Conservation (phyloP, 225 moss, liverwort and hornwort genomes). For the Thuidium tamariscinum region DNA sequence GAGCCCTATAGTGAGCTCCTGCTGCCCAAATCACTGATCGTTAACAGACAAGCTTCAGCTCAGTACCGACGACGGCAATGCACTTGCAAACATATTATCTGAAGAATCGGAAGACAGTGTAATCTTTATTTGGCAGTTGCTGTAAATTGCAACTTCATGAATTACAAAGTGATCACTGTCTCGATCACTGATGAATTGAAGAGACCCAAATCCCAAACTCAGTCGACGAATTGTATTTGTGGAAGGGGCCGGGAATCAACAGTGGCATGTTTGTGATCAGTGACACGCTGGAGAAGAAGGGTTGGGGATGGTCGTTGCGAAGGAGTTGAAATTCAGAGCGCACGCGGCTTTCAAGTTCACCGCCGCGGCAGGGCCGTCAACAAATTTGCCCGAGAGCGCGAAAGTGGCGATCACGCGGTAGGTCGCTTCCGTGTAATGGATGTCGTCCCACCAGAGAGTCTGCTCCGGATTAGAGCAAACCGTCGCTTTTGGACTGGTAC, state of each 20-base stretch:
- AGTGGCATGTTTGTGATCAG: background rate
- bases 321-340: background rate
- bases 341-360: slow-evolving; percentile 2
- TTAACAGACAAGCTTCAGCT: background rate
- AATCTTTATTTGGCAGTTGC: background rate
- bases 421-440: background rate
- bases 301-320: background rate
- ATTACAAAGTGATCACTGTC: background rate
- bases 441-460: background rate
- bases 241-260: background rate
- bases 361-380: slow-evolving; percentile 4
- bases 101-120: no score
- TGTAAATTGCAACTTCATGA: background rate
- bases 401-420: slow-evolving; percentile 9
- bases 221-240: background rate
- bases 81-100: background rate
- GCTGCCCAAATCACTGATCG: background rate
- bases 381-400: slow-evolving; percentile 4
- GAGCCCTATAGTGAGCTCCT: background rate
- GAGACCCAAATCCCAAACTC: background rate
- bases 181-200: background rate
- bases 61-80: background rate
- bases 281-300: background rate
- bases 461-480: background rate
- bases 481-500: background rate